These are phyloP conservation scores for Aspergillus spinulosporus DNA, from an alignment of 2,329 filamentous ascomycete species.

Conservation along the genomic window DNA sequence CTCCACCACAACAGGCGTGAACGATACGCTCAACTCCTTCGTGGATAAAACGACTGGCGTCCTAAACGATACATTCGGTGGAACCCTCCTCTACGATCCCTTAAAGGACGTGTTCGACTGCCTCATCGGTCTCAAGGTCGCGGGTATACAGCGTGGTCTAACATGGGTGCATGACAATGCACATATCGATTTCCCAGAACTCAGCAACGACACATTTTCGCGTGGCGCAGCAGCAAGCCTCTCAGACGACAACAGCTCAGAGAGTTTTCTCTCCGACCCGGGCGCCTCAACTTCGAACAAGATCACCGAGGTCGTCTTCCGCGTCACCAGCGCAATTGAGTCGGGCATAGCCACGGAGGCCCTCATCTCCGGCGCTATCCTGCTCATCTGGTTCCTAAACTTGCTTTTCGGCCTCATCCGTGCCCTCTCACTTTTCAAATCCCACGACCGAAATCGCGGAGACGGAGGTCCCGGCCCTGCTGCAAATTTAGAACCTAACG, in stretches of 20 bases:
- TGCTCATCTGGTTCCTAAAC: slow-evolving; percentile 76
- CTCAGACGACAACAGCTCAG: slow-evolving; percentile 49
- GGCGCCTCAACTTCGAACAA: slow-evolving; percentile 74
- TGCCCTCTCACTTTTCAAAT: slow-evolving; percentile 61
- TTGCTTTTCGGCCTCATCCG: slow-evolving; percentile 72
- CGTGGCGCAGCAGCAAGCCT: slow-evolving; percentile 66
- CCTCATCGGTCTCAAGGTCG: slow-evolving; percentile 83
- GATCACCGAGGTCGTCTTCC: slow-evolving; percentile 73
- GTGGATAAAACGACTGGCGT: slow-evolving; percentile 74
- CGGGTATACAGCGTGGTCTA: slow-evolving; percentile 80
- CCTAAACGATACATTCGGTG: slow-evolving; percentile 76
- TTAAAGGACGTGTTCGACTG: slow-evolving; percentile 80
- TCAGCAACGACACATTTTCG: slow-evolving; percentile 80
- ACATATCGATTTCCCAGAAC: slow-evolving; percentile 74
- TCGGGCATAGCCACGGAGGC: slow-evolving; percentile 72
- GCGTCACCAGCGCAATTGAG: slow-evolving; percentile 67
- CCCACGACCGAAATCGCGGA: slow-evolving; percentile 59
- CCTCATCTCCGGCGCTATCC: slow-evolving; percentile 72
- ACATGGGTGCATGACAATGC: slow-evolving; percentile 92
- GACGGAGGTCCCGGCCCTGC: slow-evolving; percentile 55
- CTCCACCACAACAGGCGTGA: slow-evolving; percentile 77
- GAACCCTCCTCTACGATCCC: slow-evolving; percentile 75
- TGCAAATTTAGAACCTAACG: slow-evolving; percentile 17
- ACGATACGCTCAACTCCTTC: slow-evolving; percentile 80
- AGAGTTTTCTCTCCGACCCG: slow-evolving; percentile 75